Evolutionary conservation across 768 basidiomycete genomes (phyloP).

Genomic region (Lentinula aciculospora): DNA sequence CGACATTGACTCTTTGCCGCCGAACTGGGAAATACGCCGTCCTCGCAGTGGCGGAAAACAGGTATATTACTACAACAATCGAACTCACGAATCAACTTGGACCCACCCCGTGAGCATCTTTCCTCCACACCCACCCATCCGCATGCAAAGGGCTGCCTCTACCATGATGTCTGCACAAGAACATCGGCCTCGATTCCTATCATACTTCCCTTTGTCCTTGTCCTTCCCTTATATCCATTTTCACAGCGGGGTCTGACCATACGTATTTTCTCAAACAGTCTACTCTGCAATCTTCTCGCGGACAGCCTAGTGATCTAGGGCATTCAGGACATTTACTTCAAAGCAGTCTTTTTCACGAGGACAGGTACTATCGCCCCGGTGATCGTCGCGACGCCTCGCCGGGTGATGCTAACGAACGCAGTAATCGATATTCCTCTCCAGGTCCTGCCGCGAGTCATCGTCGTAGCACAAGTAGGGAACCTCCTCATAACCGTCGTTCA

Average conservation of each 20-base stretch:
- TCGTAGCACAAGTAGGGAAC: slow-evolving; percentile 5
- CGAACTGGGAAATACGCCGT: slow-evolving; percentile 39
- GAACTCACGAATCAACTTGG: slow-evolving; percentile 41
- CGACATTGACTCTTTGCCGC: slow-evolving; percentile 22
- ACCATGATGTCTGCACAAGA: not conserved
- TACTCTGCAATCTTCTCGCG: not conserved
- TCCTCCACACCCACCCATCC: not conserved
- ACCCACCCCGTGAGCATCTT: slow-evolving; percentile 21
- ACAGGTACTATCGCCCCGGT: slow-evolving; percentile 39
- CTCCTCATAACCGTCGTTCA: not conserved
- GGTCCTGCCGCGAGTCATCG: slow-evolving; percentile 4
- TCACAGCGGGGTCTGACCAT: slow-evolving; percentile 6
- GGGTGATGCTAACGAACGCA: slow-evolving; percentile 1
- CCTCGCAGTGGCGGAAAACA: slow-evolving; percentile 27
- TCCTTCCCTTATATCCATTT: slow-evolving; percentile 1
- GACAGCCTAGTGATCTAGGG: not conserved
- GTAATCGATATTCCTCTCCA: not conserved
- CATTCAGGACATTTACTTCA: not conserved
- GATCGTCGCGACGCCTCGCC: slow-evolving; percentile 6
- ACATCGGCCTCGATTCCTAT: not conserved
- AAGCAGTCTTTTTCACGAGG: slow-evolving; percentile 27
- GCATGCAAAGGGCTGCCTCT: not conserved
- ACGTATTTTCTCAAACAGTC: slow-evolving; percentile 4
- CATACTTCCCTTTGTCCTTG: not conserved
- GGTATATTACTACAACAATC: slow-evolving; percentile 37